Percentiles rank a stretch among this genome's conserved stretches.
These are phyloP conservation scores for Sporothrix brasiliensis DNA, from an alignment of 2,329 filamentous ascomycete genomes.

Conservation along the genomic window DNA sequence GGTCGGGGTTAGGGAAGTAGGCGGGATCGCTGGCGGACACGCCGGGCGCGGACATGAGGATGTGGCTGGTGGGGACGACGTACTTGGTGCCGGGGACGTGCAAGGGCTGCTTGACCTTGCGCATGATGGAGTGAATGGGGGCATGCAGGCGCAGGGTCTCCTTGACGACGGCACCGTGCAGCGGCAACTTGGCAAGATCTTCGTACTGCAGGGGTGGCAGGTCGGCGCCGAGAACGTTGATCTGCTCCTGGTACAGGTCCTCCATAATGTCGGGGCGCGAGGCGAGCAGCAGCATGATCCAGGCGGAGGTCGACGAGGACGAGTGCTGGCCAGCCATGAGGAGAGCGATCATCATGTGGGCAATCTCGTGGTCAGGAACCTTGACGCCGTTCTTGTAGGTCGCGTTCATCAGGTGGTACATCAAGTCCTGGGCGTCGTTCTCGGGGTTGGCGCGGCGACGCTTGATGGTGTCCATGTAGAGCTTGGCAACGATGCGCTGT, in stretches of 20 bases:
- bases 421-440: constrained; percentile 66
- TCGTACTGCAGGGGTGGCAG: constrained; percentile 77
- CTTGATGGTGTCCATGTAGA: constrained; percentile 73
- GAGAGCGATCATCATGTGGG: constrained; percentile 84
- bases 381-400: constrained; percentile 72
- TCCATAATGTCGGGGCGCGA: constrained; percentile 69
- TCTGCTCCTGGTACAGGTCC: constrained; percentile 76
- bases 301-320: constrained; percentile 74
- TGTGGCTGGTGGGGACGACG: constrained; percentile 77
- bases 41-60: constrained; percentile 81
- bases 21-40: constrained; percentile 71
- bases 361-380: constrained; percentile 74
- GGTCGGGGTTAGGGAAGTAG: constrained; percentile 79
- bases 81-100: constrained; percentile 79
- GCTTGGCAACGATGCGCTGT: constrained; percentile 73
- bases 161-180: constrained; percentile 84
- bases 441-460: constrained; percentile 57
- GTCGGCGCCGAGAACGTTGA: constrained; percentile 70
- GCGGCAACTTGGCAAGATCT: constrained; percentile 73
- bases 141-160: constrained; percentile 90
- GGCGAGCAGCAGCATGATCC: constrained; percentile 75
- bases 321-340: constrained; percentile 85
- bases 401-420: constrained; percentile 76
- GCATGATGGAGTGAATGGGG: constrained; percentile 93
- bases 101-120: constrained; percentile 87